phyloP scores from a whole-genome alignment of 768 basidiomycete species.

The Psilocybe subaeruginosa region DNA sequence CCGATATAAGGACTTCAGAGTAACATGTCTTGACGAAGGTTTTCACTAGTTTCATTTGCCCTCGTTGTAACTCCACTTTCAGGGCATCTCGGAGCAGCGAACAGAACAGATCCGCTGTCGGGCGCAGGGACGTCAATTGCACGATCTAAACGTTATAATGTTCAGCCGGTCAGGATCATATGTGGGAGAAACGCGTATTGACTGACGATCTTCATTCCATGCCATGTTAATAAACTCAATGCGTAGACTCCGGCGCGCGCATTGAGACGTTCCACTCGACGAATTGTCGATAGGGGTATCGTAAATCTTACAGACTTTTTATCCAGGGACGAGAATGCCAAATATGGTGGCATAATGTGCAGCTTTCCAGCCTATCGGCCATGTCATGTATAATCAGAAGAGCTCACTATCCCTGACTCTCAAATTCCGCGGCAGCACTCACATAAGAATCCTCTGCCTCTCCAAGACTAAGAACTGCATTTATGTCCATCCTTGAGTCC shows the following conservation, averaged over 20 bases:
- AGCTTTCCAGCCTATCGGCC: conserved; percentile 81
- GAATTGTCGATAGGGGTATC: conserved; percentile 87
- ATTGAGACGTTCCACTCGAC: conserved; percentile 92
- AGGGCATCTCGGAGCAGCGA: conserved; percentile 85
- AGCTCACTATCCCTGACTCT: background rate
- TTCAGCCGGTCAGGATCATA: conserved; percentile 9
- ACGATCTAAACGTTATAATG: conserved; percentile 58
- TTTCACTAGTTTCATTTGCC: conserved; percentile 93
- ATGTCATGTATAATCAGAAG: conserved; percentile 7
- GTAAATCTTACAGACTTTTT: conserved; percentile 91
- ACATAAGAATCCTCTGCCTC: conserved; percentile 95
- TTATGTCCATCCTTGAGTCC: conserved; percentile 75
- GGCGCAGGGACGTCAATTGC: conserved; percentile 90
- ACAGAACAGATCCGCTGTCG: conserved; percentile 94
- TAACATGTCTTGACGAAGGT: conserved; percentile 91
- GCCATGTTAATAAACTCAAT: conserved; percentile 93
- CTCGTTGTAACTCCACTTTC: conserved; percentile 85
- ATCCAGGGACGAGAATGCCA: conserved; percentile 90
- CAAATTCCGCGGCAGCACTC: conserved; percentile 39
- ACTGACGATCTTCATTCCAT: conserved; percentile 89
- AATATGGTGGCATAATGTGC: conserved; percentile 85
- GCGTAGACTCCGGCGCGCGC: conserved; percentile 95
- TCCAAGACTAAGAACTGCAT: conserved; percentile 82
- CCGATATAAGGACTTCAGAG: conserved; percentile 83
- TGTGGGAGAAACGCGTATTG: background rate